phyloP scores from a whole-genome alignment of 768 basidiomycete species.

The Cubamyces lactineus region DNA sequence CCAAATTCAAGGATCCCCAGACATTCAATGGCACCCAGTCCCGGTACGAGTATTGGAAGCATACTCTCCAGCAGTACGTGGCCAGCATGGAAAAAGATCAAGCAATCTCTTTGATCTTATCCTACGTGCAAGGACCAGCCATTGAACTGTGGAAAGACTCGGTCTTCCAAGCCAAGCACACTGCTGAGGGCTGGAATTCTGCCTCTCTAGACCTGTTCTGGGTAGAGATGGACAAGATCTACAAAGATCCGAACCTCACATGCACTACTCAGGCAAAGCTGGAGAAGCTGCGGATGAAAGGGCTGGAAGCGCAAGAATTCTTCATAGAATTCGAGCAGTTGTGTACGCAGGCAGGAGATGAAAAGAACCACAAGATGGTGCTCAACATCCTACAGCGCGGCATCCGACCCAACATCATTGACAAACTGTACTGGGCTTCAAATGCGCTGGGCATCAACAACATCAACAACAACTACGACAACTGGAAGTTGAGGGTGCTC shows the following conservation, averaged over 20 bases:
- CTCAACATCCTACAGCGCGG: neutral
- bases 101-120: too few relatives aligned
- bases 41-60: slow-evolving; percentile 15
- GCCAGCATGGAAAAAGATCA: slow-evolving; percentile 1
- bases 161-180: slow-evolving; percentile 1
- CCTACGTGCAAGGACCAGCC: too few relatives aligned
- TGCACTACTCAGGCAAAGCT: neutral
- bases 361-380: neutral
- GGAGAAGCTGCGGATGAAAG: neutral
- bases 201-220: neutral
- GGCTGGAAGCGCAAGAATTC: slow-evolving; percentile 4
- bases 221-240: neutral
- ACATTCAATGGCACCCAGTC: slow-evolving; percentile 4
- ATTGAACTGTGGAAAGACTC: too few relatives aligned
- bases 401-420: neutral
- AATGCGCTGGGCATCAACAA: neutral
- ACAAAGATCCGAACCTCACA: neutral
- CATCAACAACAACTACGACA: neutral
- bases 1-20: slow-evolving; percentile 11
- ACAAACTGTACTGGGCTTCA: neutral
- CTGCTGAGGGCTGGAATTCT: slow-evolving; percentile 1
- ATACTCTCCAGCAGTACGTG: slow-evolving; percentile 10
- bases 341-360: neutral
- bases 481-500: neutral
- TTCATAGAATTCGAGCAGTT: slow-evolving; percentile 12